A percentile compares a stretch with the other conserved stretches of the same genome.
Evolutionary conservation across 371 early-diverging fungal genomes (phyloP).

Genomic region (Apophysomyces variabilis): DNA sequence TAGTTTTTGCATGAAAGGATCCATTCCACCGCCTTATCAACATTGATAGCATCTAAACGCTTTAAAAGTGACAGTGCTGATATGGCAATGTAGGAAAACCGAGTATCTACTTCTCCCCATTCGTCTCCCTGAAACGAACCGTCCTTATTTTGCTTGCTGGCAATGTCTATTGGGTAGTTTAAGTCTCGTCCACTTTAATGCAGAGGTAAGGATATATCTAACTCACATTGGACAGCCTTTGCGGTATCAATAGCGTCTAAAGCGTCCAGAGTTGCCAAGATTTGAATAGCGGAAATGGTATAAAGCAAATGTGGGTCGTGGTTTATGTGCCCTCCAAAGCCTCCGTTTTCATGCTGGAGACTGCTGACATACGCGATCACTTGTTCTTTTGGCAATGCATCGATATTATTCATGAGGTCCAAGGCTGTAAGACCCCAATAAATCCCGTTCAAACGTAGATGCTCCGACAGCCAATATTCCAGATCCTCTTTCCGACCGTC

Average conservation of each 20-base stretch:
- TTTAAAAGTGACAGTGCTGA: slow-evolving; percentile 77
- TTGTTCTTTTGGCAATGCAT: slow-evolving; percentile 72
- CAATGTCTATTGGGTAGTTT: slow-evolving; percentile 44
- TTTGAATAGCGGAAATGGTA: slow-evolving; percentile 95
- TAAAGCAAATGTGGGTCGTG: slow-evolving; percentile 94
- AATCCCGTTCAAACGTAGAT: slow-evolving; percentile 88
- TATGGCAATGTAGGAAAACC: slow-evolving; percentile 92
- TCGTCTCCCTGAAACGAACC: slow-evolving; percentile 92
- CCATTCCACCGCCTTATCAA: slow-evolving; percentile 77
- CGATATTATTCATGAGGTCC: slow-evolving; percentile 70
- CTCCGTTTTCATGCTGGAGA: slow-evolving; percentile 85
- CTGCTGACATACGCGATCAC: slow-evolving; percentile 79
- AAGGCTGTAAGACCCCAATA: slow-evolving; percentile 96
- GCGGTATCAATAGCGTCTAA: slow-evolving; percentile 74
- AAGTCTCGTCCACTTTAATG: not conserved
- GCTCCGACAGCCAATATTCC: slow-evolving; percentile 94
- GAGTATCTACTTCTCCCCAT: slow-evolving; percentile 96
- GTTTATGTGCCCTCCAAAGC: slow-evolving; percentile 88
- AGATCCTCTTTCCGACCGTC: slow-evolving; percentile 83
- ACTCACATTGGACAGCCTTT: slow-evolving; percentile 73
- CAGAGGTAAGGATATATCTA: not conserved
- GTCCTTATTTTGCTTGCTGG: slow-evolving; percentile 61
- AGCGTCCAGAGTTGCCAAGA: slow-evolving; percentile 84
- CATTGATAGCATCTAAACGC: slow-evolving; percentile 73
- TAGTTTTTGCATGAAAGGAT: slow-evolving; percentile 88